Evolutionary conservation across 306 rosid species (phyloP), one percentile per base, ranked within the genome.

Genomic region (Amphicarpaea edgeworthii): DNA sequence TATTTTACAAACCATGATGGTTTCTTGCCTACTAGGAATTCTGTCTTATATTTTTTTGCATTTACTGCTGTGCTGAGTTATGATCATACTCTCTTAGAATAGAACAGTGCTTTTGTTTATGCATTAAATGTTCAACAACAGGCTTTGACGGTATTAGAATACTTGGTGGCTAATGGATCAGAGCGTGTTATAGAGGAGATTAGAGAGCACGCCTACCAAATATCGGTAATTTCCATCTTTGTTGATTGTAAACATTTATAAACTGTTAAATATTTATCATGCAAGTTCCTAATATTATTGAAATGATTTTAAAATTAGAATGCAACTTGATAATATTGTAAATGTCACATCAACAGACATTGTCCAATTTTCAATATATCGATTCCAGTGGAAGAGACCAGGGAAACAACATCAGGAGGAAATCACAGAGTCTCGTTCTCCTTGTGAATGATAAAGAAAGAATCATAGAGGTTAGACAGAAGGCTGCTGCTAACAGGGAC

Each of bases 361-460:
- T 93, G 86, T 82, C 95, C 76, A 75, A 84, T 53, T 93, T 93
- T 82, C 96, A 86, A 78, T 93, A 93, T 82, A 88, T 91, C 63
- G 98, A 93, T 84, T 93, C 98, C 43, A 84, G 90, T 72, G 98
- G 96, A 87, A 88, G 87, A 87, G 97, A 93, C 71, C 98, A 93
- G 86, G 98, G 98, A 72, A 89, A 84, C 90, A 93, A 93, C 79
- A 91, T 93, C 51, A 86, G 98, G 83, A 91, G 83, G 89, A 93
- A 89, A 81, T 90, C 98, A 66, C 95, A 87, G 84, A 86, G 83
- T 85, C 90, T 93, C 43, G 89, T 93, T 69, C 84, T 60, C 58
- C 92, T 93, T 75, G 98, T 93, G 81, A 93, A 88, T 82, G 98
- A 93, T 79, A 91, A 90, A 80, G 98, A 93, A 79, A 89, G 87